Conservation (phyloP, 2,329 filamentous ascomycete genomes). For the Dothideomycetidae sp. region DNA sequence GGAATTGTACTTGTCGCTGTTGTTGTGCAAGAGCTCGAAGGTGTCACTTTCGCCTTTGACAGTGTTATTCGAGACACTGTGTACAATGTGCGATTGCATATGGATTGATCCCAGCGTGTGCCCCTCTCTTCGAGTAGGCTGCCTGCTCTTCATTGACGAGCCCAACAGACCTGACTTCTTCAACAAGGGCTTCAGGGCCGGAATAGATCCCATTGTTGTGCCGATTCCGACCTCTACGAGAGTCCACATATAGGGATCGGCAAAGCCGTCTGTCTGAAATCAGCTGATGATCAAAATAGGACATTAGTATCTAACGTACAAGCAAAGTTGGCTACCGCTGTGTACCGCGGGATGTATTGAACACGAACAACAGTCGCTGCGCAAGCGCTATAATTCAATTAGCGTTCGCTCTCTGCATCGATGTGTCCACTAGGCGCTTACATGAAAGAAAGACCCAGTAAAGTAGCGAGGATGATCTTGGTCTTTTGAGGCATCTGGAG, state of each 20-base stretch:
- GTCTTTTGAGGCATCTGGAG: constrained; percentile 22
- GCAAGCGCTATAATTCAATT: constrained; percentile 29
- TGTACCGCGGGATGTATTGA: constrained; percentile 24
- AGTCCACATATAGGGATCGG: constrained; percentile 11
- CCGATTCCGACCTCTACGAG: constrained; percentile 12
- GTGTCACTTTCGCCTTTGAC: neutral
- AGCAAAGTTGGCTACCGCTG: constrained; percentile 22
- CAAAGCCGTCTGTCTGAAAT: constrained; percentile 4
- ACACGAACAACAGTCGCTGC: constrained; percentile 31
- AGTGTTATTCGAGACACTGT: neutral
- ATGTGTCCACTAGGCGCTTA: constrained; percentile 6
- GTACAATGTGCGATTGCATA: neutral
- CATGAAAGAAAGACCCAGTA: constrained; percentile 22
- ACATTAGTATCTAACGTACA: constrained; percentile 14
- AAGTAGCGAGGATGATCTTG: constrained; percentile 21
- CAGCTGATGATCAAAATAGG: neutral
- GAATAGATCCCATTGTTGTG: constrained; percentile 11
- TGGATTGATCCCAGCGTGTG: neutral
- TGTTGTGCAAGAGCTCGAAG: neutral
- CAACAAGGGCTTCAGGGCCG: constrained; percentile 11
- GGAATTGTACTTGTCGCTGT: no score
- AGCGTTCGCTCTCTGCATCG: no score
- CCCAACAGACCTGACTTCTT: constrained; percentile 4
- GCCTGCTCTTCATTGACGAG: neutral
- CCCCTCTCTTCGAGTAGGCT: neutral